Conservation (phyloP, 768 basidiomycete genomes). For the Phlebiopsis gigantea region DNA sequence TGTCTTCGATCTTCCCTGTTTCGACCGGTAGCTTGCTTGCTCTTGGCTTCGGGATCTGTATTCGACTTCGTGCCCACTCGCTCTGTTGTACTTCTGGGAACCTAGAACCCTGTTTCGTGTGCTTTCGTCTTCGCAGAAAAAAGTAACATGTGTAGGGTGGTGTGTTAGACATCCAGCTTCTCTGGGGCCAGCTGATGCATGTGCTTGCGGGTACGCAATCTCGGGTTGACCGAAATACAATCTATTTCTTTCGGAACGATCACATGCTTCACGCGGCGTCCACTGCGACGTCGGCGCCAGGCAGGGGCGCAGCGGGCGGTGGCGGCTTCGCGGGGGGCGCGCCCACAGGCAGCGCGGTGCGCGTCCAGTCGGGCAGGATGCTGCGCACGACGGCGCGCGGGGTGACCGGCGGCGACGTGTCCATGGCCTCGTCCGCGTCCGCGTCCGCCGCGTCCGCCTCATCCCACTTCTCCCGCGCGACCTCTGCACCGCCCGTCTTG, state of each 20-base stretch:
- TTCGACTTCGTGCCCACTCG: neutral
- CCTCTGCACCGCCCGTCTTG: slow-evolving; percentile 82
- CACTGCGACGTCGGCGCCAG: neutral
- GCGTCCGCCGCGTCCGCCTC: slow-evolving; percentile 44
- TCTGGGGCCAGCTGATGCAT: neutral
- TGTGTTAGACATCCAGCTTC: neutral
- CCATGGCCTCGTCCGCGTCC: slow-evolving; percentile 33
- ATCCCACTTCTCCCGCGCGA: slow-evolving; percentile 84
- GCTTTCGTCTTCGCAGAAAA: too few species aligned
- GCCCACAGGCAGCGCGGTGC: slow-evolving; percentile 52
- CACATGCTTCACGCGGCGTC: slow-evolving; percentile 6
- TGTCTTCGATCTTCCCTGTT: neutral
- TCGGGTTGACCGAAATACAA: neutral
- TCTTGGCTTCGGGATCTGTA: neutral
- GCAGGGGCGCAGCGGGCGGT: slow-evolving; percentile 2
- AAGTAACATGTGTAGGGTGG: too few species aligned
- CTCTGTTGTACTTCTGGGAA: too few species aligned
- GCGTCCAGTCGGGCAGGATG: slow-evolving; percentile 81
- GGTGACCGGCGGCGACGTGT: slow-evolving; percentile 18
- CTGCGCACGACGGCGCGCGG: slow-evolving; percentile 28
- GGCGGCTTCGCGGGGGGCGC: slow-evolving; percentile 50
- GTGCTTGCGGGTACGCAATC: neutral
- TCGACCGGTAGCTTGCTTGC: neutral
- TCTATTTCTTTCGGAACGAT: too few species aligned
- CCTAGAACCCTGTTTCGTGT: neutral